Evolutionary conservation across 148 eudicot species (phyloP), one percentile per base, ranked within the genome.

Genomic region (Rheum nobile): DNA sequence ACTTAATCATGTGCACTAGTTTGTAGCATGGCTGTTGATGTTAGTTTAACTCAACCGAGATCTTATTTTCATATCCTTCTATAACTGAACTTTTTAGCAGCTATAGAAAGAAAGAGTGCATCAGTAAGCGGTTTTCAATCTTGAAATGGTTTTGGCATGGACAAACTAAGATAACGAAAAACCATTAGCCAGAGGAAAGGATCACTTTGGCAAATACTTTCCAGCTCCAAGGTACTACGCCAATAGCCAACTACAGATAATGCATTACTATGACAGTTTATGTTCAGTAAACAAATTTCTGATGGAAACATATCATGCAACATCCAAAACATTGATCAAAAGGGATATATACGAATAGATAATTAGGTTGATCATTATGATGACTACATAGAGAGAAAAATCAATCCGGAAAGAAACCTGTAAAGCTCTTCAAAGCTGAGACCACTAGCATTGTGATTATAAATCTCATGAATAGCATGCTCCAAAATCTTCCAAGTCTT

Each of bases 341-440:
- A 1, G 3, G 12, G 4, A 46, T 13, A 46, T 4, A 54, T 3
- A 44, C 12, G 19, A 26, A 24, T 0, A 28, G n/a, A 71, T 7
- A 44, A 28, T 44, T 43, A 8, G 19, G 31, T 10, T 2, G 31
- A n/a, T 47, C 59, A 47, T 22, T 70, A 12, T 9, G 67, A 59
- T 29, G 34, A 59, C 22, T 8, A 34, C 38, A 65, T 5, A 16
- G 7, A 65, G 39, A 32, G 70, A 37, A 17, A 65, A 65, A 65
- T 34, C 11, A 32, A 29, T 31, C 22, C 14, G 70, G 38, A 34
- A 61, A 65, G 35, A 48, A 48, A 89, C 97, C 97, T 86, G 79
- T 89, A 91, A 14, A 91, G 87, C 81, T 89, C 93, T 85, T 91
- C 93, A 67, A 89, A 91, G 72, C 91, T 88, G 68, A 91, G 90